phyloP scores from a whole-genome alignment of 2,329 filamentous ascomycete species.

The Penicillium sp. region DNA sequence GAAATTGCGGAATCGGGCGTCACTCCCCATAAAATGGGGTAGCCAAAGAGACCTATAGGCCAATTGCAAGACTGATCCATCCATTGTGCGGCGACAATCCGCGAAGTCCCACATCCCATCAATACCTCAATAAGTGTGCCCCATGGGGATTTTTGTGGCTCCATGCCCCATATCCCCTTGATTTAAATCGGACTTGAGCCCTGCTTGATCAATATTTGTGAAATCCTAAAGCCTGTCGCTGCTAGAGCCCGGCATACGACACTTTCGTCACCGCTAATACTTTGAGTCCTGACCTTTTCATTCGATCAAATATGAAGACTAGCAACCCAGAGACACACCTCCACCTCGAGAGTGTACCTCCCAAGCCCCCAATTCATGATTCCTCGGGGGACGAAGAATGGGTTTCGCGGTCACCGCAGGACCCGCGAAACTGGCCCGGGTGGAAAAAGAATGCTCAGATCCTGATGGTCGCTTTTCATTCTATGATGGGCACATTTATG shows the following conservation, averaged over 20 bases:
- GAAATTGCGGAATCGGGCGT: not conserved
- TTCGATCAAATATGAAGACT: slow-evolving; percentile 7
- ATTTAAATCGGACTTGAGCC: not conserved
- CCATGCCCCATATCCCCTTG: not conserved
- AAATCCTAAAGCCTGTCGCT: not conserved
- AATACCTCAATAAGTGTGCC: slow-evolving; percentile 1
- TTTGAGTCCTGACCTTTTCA: too few relatives aligned
- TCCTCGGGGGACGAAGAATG: not conserved
- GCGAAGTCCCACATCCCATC: slow-evolving; percentile 7
- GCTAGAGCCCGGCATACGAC: not conserved
- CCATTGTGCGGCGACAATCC: slow-evolving; percentile 1
- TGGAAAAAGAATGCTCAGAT: slow-evolving; percentile 53
- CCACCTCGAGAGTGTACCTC: slow-evolving; percentile 19
- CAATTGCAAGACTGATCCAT: not conserved
- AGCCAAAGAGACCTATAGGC: not conserved
- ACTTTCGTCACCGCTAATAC: too few relatives aligned
- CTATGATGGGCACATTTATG: slow-evolving; percentile 60
- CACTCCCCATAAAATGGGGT: not conserved
- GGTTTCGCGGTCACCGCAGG: slow-evolving; percentile 6
- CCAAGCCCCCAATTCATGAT: not conserved
- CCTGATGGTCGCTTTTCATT: slow-evolving; percentile 59
- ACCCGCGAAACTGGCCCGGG: slow-evolving; percentile 29
- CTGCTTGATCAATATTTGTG: too few relatives aligned
- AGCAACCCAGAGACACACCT: slow-evolving; percentile 8
- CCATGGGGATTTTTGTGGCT: slow-evolving; percentile 9